phyloP scores from a whole-genome alignment of 208 protist genomes.

The Trypanosoma rangeli region DNA sequence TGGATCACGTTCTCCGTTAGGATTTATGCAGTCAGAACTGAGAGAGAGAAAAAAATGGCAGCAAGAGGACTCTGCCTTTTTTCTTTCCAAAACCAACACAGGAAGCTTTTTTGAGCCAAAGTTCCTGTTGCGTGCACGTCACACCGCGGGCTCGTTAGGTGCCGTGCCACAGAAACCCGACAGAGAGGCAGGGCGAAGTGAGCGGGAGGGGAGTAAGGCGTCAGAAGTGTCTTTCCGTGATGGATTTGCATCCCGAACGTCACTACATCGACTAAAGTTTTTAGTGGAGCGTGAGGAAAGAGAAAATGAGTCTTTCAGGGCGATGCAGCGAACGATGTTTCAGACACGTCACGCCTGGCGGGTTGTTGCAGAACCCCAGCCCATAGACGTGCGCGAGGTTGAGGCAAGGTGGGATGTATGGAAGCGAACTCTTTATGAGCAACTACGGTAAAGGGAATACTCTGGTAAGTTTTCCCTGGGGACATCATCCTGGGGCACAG shows the following conservation, averaged over 20 bases:
- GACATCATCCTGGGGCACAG: background rate
- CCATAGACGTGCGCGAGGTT: constrained; percentile 6
- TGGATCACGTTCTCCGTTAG: background rate
- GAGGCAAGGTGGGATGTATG: constrained; percentile 17
- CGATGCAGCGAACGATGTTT: constrained; percentile 3
- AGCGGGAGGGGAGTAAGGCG: constrained; percentile 1
- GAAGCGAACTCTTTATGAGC: constrained; percentile 17
- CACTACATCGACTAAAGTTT: background rate
- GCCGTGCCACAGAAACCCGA: background rate
- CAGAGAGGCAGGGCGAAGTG: background rate
- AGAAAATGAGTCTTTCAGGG: constrained; percentile 13
- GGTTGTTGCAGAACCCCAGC: background rate
- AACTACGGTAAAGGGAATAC: background rate
- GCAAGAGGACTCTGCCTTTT: background rate
- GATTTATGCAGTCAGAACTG: background rate
- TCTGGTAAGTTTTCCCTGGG: background rate
- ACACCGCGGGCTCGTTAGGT: background rate
- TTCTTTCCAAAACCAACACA: background rate
- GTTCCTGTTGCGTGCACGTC: constrained; percentile 1
- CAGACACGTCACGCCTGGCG: background rate
- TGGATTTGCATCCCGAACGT: background rate
- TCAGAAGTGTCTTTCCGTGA: background rate
- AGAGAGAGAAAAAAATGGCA: background rate
- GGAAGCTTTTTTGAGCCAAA: constrained; percentile 8
- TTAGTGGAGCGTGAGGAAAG: constrained; percentile 18